phyloP scores from a whole-genome alignment of 257 asterid genomes.

The Plectranthus barbatus region DNA sequence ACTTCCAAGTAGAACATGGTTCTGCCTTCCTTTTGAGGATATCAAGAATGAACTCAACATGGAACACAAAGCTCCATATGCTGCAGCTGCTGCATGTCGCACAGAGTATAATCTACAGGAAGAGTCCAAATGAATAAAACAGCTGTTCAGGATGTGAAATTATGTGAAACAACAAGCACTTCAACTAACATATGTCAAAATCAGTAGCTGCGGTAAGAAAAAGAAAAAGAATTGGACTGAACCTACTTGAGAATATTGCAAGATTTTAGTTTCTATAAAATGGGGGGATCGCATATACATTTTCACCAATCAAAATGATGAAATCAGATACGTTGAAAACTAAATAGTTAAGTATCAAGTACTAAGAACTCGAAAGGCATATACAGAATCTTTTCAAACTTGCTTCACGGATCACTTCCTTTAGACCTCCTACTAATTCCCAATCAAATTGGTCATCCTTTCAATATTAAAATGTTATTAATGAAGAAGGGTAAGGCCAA shows the following conservation, averaged over 20 bases:
- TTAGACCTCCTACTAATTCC: not conserved
- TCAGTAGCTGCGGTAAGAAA: not conserved
- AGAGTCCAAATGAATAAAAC: constrained; percentile 14
- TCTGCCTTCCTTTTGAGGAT: constrained; percentile 84
- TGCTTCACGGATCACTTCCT: not conserved
- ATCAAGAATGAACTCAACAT: constrained; percentile 55
- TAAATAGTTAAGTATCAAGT: not conserved
- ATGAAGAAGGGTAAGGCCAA: not conserved
- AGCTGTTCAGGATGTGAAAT: not conserved
- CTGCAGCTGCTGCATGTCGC: constrained; percentile 85
- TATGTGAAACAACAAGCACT: not conserved
- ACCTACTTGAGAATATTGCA: not conserved
- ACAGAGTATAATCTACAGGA: constrained; percentile 67
- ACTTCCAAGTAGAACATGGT: constrained; percentile 55
- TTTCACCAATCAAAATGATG: constrained; percentile 6
- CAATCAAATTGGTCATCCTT: not conserved
- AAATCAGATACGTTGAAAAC: not conserved
- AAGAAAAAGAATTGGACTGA: not conserved
- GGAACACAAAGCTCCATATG: constrained; percentile 86
- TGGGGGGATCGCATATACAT: not conserved
- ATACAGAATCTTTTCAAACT: not conserved
- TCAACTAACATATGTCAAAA: not conserved
- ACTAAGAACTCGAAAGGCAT: not conserved
- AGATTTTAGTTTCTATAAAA: not conserved
- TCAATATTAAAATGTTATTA: not conserved